Conservation (phyloP, 2,329 filamentous ascomycete genomes). For the Trichophyton verrucosum region DNA sequence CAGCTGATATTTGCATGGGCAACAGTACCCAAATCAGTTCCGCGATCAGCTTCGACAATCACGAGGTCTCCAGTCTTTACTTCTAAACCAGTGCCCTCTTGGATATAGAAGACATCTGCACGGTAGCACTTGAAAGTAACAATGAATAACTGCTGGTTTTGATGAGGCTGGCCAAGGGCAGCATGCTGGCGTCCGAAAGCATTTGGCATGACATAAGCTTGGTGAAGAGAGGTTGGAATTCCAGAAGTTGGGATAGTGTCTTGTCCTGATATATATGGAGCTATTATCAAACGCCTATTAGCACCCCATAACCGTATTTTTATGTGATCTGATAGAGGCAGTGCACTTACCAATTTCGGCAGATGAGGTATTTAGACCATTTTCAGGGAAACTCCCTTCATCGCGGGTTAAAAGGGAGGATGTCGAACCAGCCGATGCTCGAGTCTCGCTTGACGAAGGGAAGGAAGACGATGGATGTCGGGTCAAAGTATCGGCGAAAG, state of each 20-base stretch:
- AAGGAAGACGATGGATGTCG: constrained; percentile 31
- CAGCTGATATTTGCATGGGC: constrained; percentile 78
- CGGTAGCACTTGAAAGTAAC: constrained; percentile 94
- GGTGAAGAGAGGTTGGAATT: constrained; percentile 27
- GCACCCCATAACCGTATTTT: background rate
- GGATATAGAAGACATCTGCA: constrained; percentile 92
- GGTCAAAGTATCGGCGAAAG: constrained; percentile 40
- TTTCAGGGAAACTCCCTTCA: constrained; percentile 27
- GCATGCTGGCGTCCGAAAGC: constrained; percentile 29
- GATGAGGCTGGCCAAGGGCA: constrained; percentile 26
- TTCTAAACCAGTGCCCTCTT: constrained; percentile 83
- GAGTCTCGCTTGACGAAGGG: constrained; percentile 26
- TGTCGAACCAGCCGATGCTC: constrained; percentile 17
- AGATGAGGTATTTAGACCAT: constrained; percentile 25
- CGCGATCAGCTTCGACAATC: constrained; percentile 93
- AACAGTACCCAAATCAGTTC: constrained; percentile 88
- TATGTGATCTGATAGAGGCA: background rate
- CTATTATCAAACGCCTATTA: constrained; percentile 18
- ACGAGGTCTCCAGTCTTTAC: constrained; percentile 88
- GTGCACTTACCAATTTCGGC: constrained; percentile 34
- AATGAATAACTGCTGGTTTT: constrained; percentile 54
- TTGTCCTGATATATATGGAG: constrained; percentile 32
- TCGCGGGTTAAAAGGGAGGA: constrained; percentile 24
- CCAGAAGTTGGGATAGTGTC: constrained; percentile 27
- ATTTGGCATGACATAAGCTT: constrained; percentile 28